These are phyloP conservation scores for Sporothrix pallida DNA, from an alignment of 2,329 filamentous ascomycete genomes.

Conservation along the genomic window DNA sequence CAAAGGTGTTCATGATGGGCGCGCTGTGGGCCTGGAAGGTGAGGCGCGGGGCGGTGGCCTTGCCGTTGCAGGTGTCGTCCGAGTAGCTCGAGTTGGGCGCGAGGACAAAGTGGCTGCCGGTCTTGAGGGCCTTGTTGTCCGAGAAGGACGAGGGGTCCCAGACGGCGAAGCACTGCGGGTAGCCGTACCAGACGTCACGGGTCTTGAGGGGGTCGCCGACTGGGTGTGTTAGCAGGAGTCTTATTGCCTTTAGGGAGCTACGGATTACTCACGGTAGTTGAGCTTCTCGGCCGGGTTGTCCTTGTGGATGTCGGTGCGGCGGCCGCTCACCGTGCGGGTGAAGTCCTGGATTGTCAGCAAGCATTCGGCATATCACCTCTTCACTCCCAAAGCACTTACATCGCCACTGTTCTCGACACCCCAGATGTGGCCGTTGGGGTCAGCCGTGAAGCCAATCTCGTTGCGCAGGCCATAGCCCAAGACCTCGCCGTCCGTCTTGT, in stretches of 20 bases:
- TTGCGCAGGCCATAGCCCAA: conserved; percentile 60
- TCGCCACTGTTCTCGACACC: conserved; percentile 60
- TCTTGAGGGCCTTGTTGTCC: conserved; percentile 40
- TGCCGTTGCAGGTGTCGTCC: conserved; percentile 47
- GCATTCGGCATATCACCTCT: not conserved
- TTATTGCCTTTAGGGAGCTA: not conserved
- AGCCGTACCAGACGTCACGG: conserved; percentile 53
- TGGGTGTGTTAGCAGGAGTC: conserved; percentile 20
- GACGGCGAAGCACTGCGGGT: conserved; percentile 55
- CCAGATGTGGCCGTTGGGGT: conserved; percentile 55
- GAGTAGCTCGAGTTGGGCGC: conserved; percentile 46
- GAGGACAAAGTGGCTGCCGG: conserved; percentile 49
- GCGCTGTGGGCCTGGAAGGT: conserved; percentile 44
- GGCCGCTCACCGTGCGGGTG: conserved; percentile 51
- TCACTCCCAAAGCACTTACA: conserved; percentile 35
- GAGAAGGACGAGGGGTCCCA: conserved; percentile 42
- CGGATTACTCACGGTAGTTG: conserved; percentile 57
- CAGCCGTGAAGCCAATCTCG: conserved; percentile 64
- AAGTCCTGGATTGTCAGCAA: conserved; percentile 49
- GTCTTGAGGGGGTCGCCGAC: conserved; percentile 43
- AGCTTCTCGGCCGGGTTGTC: conserved; percentile 70
- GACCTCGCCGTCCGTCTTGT: conserved; percentile 49
- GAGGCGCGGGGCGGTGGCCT: conserved; percentile 48
- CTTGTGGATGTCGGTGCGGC: conserved; percentile 57
- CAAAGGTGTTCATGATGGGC: conserved; percentile 44